Conservation (phyloP, 441 rosid genomes). For the Mallotus japonicus region DNA sequence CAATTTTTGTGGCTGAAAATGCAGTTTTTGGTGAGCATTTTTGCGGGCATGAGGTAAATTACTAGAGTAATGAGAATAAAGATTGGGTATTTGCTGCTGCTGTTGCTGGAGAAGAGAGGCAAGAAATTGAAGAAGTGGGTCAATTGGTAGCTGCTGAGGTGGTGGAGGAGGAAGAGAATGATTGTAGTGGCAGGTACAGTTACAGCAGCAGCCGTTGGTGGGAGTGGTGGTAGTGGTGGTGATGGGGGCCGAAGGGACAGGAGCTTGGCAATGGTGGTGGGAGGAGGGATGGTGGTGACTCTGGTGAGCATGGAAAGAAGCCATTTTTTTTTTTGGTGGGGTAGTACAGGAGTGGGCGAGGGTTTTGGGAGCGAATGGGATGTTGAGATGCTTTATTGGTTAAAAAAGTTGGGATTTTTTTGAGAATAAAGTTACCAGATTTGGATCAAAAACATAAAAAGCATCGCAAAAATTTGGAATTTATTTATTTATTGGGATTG, state of each 20-base stretch:
- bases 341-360: constrained; percentile 12
- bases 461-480: too few relatives aligned
- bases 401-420: background rate
- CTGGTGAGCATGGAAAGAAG: constrained; percentile 40
- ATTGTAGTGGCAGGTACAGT: constrained; percentile 13
- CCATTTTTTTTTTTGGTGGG: constrained; percentile 41
- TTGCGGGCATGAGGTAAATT: constrained; percentile 3
- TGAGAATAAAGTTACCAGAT: background rate
- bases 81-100: constrained; percentile 23
- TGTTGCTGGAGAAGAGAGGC: constrained; percentile 43
- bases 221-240: constrained; percentile 17
- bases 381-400: background rate
- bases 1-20: constrained; percentile 7
- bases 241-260: constrained; percentile 17
- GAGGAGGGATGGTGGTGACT: constrained; percentile 37
- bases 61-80: constrained; percentile 17
- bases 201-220: constrained; percentile 12
- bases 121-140: constrained; percentile 53
- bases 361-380: background rate
- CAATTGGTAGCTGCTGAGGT: constrained; percentile 25
- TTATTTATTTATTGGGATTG: too few relatives aligned
- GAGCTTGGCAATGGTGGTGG: constrained; percentile 25
- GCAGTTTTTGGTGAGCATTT: constrained; percentile 17
- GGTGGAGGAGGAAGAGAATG: constrained; percentile 6
- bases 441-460: background rate